Conservation (phyloP, 495 filamentous ascomycete genomes). For the Letharia lupina region DNA sequence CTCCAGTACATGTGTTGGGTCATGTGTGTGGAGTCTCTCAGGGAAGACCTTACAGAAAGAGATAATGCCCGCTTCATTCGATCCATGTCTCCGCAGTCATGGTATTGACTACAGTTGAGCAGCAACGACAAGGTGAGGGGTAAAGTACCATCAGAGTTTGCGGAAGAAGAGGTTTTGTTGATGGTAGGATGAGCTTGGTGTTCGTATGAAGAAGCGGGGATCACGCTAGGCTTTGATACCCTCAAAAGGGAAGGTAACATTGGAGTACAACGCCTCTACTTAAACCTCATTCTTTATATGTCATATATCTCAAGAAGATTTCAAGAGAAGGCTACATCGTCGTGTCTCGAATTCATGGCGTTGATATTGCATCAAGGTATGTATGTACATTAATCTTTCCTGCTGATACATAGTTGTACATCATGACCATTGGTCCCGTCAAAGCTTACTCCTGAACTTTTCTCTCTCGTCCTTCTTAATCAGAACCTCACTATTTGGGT, state of each 20-base stretch:
- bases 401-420: background rate
- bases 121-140: background rate
- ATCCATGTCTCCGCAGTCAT: background rate
- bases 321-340: too few relatives aligned
- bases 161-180: background rate
- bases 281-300: too few relatives aligned
- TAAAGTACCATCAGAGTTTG: background rate
- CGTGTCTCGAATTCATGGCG: background rate
- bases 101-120: background rate
- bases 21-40: background rate
- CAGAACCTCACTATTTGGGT: conserved; percentile 51
- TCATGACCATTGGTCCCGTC: background rate
- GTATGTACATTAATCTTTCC: background rate
- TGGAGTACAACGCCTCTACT: too few relatives aligned
- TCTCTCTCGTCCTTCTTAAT: conserved; percentile 46
- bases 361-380: background rate
- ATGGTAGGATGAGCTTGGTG: background rate
- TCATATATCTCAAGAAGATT: too few relatives aligned
- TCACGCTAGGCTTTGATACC: background rate
- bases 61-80: background rate
- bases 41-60: conserved; percentile 6
- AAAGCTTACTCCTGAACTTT: conserved; percentile 41
- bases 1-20: background rate
- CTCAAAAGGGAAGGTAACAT: background rate
- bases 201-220: background rate